Evolutionary conservation across 306 rosid species (phyloP).

Genomic region (Trifolium dubium): DNA sequence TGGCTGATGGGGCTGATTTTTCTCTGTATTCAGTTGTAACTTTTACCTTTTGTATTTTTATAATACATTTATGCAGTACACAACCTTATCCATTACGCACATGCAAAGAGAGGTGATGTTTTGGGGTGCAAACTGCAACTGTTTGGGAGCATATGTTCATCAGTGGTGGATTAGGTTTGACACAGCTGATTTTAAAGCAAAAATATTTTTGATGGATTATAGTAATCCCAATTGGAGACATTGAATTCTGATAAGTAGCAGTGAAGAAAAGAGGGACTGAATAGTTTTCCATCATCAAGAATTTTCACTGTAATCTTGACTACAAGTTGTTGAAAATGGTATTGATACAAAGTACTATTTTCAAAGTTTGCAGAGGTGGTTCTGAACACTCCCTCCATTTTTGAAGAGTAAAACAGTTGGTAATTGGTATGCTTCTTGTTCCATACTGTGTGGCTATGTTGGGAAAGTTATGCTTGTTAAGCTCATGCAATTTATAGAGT

Average conservation of each 20-base stretch:
- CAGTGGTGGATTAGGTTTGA: neutral
- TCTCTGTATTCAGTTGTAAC: conserved; percentile 58
- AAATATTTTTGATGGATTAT: neutral
- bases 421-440: conserved; percentile 87
- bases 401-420: conserved; percentile 90
- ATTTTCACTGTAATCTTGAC: conserved; percentile 29
- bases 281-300: conserved; percentile 13
- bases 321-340: conserved; percentile 28
- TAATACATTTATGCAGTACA: conserved; percentile 28
- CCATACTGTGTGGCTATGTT: conserved; percentile 69
- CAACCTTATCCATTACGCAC: conserved; percentile 8
- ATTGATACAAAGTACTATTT: conserved; percentile 24
- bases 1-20: conserved; percentile 68
- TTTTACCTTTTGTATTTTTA: conserved; percentile 38
- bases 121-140: conserved; percentile 18
- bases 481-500: conserved; percentile 48
- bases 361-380: conserved; percentile 22
- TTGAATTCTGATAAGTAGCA: neutral
- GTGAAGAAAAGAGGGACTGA: conserved; percentile 22
- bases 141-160: neutral
- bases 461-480: conserved; percentile 77
- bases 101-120: conserved; percentile 21
- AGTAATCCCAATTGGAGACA: neutral
- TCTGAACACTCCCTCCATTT: conserved; percentile 41
- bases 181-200: neutral